Evolutionary conservation across 768 basidiomycete species (phyloP), one percentile per base, ranked within the genome.

Genomic region (Psilocybe subaeruginosa): DNA sequence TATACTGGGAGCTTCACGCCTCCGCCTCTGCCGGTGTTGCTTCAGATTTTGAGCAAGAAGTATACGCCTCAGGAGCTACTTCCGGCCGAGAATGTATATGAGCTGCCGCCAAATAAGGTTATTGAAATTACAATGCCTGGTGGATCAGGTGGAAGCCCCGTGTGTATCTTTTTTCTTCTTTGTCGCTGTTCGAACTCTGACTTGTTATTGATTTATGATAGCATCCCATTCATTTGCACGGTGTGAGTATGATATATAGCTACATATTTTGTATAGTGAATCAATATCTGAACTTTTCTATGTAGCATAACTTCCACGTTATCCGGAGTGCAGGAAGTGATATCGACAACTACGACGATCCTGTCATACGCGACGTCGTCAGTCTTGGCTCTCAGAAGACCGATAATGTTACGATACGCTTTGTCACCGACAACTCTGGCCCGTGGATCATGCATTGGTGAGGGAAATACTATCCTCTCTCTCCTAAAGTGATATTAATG

Each of bases 401-500:
- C 0, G 82, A 82, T 58, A 77, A 78, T 19, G 80, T 82, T 23
- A 84, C 83, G 0, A 75, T 92, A 46, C 82, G 89, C 4, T 91
- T 89, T 75, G 72, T 72, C 30, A 88, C 89, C 0, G 84, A 92
- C 66, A 91, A 91, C 71, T 72, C 88, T 2, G 90, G 89, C 3
- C 84, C 85, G 7, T 88, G 85, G 82, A 75, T 84, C 61, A 68
- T 83, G 58, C 82, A 81, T 49, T 80, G 76, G 76, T 74, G 50
- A n/a, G 71, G 62, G 9, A 12, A 23, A 31, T 37, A 37, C n/a
- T 50, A 14, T 37, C 45, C 23, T 2, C 23, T 23, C 23, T 23
- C 23, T 23, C 23, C 23, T 23, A 23, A 23, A 23, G 23, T 23
- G 23, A 23, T 23, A 23, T 23, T 23, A 0, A 17, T 50, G 57